Base-by-base conservation (phyloP, 2,329 filamentous ascomycete genomes). In the Alternaria consortialis region DNA sequence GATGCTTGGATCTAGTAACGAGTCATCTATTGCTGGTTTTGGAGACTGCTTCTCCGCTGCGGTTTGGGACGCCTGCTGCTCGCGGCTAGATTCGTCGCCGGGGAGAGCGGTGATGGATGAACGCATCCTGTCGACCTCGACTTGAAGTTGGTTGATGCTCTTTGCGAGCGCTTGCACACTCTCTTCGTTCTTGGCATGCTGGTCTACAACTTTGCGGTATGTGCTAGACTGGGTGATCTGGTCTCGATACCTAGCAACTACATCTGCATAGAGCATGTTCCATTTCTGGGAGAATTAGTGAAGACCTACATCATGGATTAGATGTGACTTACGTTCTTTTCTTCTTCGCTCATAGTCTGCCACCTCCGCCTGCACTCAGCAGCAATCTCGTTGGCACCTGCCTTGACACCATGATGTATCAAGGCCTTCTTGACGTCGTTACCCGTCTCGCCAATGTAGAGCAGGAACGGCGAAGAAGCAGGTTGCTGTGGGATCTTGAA, bases 391-490 rank as follows among this genome's bases (percentile, higher is more conserved):
- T 76, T 79, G 1, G 77, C 77, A 11, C 77, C 75, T 4, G 74
- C 75, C 61, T 79, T 78, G 56, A 75, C 73, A 23, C 78, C 77
- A 23, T 73, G 66, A 34, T 79, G 74, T 20, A 69, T 60, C 40
- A 80, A 66, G 4, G 74, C 64, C 54, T 77, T 78, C 67, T 79
- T 79, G 37, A 80, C 75, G 20, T 79, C 77, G 42, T 73, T 72
- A 5, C 79, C 77, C 3, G 76, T 74, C 61, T 79, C 77, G 9
- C 78, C 77, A 48, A 80, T 79, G 53, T 76, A 80, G 6, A 80
- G 71, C 17, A 80, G 66, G 51, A 80, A 80, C 2, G 78, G 77
- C 9, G 77, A 79, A 0, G 78, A 79, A 1, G 75, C 77, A 9
- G 77, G 78, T 46, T 79, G 77, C 25, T 79, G 76, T 7, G 75